A percentile compares a stretch with the other conserved stretches of the same genome.
These are phyloP conservation scores for Phenoliferia sp. DNA, from an alignment of 1,284 basidiomycete species.

Conservation along the genomic window DNA sequence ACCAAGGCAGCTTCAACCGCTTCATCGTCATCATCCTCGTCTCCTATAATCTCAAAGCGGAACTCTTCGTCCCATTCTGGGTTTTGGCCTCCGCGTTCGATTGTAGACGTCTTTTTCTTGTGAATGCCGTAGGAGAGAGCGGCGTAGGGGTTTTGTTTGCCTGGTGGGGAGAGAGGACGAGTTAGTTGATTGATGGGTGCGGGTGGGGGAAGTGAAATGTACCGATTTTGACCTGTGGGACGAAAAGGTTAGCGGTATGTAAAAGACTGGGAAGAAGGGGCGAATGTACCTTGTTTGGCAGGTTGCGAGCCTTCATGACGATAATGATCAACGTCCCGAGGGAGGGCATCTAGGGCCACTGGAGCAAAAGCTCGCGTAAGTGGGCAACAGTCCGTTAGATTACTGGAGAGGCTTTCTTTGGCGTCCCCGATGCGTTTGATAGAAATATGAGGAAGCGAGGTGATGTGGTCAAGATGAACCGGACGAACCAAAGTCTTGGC, in stretches of 20 bases:
- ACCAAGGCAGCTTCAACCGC: slow-evolving; percentile 44
- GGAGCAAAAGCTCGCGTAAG: too few relatives aligned
- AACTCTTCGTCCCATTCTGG: slow-evolving; percentile 99
- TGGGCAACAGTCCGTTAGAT: too few relatives aligned
- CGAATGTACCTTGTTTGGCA: slow-evolving; percentile 2
- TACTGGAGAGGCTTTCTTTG: too few relatives aligned
- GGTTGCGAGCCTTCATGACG: slow-evolving; percentile 51
- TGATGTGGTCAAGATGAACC: too few relatives aligned
- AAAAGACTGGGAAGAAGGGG: not conserved
- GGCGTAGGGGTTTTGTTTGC: slow-evolving; percentile 97
- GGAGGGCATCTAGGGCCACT: too few relatives aligned
- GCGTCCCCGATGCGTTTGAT: too few relatives aligned
- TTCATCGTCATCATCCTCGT: slow-evolving; percentile 67
- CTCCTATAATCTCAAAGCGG: slow-evolving; percentile 70
- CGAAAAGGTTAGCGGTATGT: not conserved
- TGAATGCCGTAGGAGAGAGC: slow-evolving; percentile 70
- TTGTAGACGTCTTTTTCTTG: slow-evolving; percentile 78
- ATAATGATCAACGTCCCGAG: slow-evolving; percentile 94
- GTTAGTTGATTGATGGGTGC: not conserved
- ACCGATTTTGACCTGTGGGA: not conserved
- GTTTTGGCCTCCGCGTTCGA: slow-evolving; percentile 94
- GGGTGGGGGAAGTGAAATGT: not conserved
- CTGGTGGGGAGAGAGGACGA: slow-evolving; percentile 55
- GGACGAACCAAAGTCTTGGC: too few relatives aligned
- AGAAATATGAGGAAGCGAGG: too few relatives aligned